Conservation (phyloP, 129 eudicot species). For the Tagetes patula region DNA sequence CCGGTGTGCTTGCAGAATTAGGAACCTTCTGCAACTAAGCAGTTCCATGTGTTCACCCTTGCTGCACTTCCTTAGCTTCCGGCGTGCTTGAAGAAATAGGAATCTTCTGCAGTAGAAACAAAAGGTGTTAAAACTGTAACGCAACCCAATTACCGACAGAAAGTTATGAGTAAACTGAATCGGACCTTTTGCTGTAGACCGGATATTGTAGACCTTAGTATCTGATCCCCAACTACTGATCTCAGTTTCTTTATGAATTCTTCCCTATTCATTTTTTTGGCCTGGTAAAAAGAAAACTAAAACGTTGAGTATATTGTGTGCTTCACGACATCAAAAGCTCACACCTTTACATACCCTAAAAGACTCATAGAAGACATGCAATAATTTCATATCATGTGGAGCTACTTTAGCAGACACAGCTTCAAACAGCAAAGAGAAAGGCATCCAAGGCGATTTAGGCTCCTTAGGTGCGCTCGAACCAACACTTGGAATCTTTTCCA, state of each 20-base stretch:
- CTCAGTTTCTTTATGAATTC: slow-evolving; percentile 58
- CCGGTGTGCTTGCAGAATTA: slow-evolving; percentile 15
- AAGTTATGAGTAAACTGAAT: slow-evolving; percentile 4
- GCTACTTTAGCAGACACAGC: slow-evolving; percentile 49
- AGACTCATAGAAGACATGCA: slow-evolving; percentile 38
- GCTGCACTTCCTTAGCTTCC: slow-evolving; percentile 30
- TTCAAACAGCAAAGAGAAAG: slow-evolving; percentile 49
- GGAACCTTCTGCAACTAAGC: slow-evolving; percentile 21
- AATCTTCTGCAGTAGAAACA: slow-evolving; percentile 17
- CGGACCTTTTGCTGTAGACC: slow-evolving; percentile 55
- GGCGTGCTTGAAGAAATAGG: slow-evolving; percentile 11
- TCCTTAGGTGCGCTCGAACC: slow-evolving; percentile 42
- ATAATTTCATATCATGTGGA: slow-evolving; percentile 41
- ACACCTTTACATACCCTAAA: slow-evolving; percentile 40
- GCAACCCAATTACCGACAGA: background rate
- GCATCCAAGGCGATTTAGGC: slow-evolving; percentile 72
- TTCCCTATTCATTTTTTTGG: slow-evolving; percentile 47
- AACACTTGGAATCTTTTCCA: slow-evolving; percentile 34
- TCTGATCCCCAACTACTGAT: slow-evolving; percentile 52
- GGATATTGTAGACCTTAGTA: slow-evolving; percentile 51
- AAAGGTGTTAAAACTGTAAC: no score
- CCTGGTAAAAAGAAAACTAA: slow-evolving; percentile 23
- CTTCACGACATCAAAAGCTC: background rate
- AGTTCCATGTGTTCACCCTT: slow-evolving; percentile 19
- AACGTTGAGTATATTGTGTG: background rate